Evolutionary conservation across 2,329 filamentous ascomycete species (phyloP).

Genomic region (Sporothrix inflata): DNA sequence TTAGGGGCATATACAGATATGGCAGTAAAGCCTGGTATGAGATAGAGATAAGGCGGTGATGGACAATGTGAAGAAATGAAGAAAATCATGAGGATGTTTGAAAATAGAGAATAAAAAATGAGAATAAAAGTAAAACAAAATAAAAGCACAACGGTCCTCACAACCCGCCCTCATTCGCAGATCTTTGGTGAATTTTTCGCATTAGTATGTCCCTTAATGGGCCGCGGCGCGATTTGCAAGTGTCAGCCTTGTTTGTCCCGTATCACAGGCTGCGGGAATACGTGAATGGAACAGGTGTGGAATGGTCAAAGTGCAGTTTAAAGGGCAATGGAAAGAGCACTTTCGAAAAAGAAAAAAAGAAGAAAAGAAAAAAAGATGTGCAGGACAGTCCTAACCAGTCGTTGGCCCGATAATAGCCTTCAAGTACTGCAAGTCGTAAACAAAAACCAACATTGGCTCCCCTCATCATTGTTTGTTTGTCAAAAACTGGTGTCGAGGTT

Average conservation of each 20-base stretch:
- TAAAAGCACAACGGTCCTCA: not conserved
- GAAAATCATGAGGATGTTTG: not conserved
- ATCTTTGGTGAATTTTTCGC: not conserved
- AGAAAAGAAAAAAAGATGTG: too few species aligned
- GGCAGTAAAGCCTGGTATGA: not conserved
- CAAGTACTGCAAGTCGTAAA: not conserved
- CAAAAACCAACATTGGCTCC: not conserved
- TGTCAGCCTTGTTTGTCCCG: not conserved
- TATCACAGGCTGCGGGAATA: not conserved
- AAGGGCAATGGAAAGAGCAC: too few species aligned
- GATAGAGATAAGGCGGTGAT: constrained; percentile 3
- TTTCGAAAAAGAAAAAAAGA: too few species aligned
- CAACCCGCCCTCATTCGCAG: not conserved
- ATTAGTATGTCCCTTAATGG: not conserved
- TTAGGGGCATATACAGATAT: not conserved
- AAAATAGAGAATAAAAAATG: not conserved
- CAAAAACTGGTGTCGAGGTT: not conserved
- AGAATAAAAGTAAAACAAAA: not conserved
- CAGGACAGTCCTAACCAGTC: not conserved
- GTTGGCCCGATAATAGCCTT: not conserved
- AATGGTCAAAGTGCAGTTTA: too few species aligned
- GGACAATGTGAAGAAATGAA: not conserved
- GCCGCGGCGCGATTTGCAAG: not conserved
- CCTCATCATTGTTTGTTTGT: not conserved
- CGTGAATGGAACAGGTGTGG: too few species aligned